These are phyloP conservation scores for Clonostachys sp. DNA, from an alignment of 2,329 filamentous ascomycete species.

Conservation along the genomic window DNA sequence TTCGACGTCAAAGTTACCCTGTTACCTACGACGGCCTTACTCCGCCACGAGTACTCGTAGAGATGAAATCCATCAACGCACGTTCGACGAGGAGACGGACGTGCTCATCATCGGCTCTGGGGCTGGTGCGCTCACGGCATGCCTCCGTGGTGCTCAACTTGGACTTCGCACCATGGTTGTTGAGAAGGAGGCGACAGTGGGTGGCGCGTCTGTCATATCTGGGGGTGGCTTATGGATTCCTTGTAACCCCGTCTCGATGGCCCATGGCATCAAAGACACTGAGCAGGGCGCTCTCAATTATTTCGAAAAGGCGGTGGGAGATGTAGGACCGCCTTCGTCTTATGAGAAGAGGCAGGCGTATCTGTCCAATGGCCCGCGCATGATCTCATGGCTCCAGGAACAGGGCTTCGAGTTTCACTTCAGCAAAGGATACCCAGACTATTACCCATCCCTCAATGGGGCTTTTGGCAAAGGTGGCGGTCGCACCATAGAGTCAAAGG, in stretches of 20 bases:
- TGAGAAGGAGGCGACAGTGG: constrained; percentile 22
- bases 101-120: constrained; percentile 23
- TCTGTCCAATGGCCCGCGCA: constrained; percentile 18
- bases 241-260: constrained; percentile 12
- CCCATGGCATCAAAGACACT: constrained; percentile 13
- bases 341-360: constrained; percentile 15
- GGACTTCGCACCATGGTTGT: constrained; percentile 17
- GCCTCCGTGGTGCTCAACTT: constrained; percentile 14
- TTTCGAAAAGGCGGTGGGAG: constrained; percentile 16
- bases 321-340: constrained; percentile 20
- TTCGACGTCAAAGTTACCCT: too few relatives aligned
- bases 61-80: too few relatives aligned
- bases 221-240: constrained; percentile 27
- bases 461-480: constrained; percentile 8
- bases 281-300: constrained; percentile 15
- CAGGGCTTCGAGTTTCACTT: constrained; percentile 17
- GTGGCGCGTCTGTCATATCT: constrained; percentile 25
- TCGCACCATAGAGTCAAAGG: constrained; percentile 15
- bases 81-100: constrained; percentile 2
- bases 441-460: constrained; percentile 16
- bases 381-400: constrained; percentile 19
- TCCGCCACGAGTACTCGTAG: too few relatives aligned
- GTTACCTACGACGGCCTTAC: too few relatives aligned
- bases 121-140: constrained; percentile 20
- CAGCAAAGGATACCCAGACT: constrained; percentile 20